Evolutionary conservation across 331 rosid species (phyloP), one percentile per base, ranked within the genome.

Genomic region (Telfairia occidentalis): DNA sequence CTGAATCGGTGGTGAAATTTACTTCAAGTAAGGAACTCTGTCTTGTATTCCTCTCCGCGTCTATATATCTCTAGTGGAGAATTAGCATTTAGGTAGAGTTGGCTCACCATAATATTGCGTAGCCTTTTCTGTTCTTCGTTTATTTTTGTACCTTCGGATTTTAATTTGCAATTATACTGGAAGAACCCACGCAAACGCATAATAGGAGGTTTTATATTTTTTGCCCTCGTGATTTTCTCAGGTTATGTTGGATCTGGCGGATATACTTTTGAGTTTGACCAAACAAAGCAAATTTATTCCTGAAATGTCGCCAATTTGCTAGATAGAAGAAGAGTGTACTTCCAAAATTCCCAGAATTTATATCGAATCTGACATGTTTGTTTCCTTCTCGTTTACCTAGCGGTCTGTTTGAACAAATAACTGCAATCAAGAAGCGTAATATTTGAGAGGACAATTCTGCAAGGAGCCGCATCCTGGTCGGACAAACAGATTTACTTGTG

Each of bases 391-490:
- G 34, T 65, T 65, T 65, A 19, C 13, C 4, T 29, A 30, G 40
- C 67, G 15, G 1, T 61, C 46, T 61, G 70, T 61, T 61, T 61
- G 69, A 60, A 60, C 67, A 60, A 60, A 30, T 60, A 60, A 58
- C 6, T 58, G 35, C 65, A 58, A 13, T 58, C 37, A 12, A 58
- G 26, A 28, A 7, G 37, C 65, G 11, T 24, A 58, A 26, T 58
- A 28, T 58, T 28, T 58, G 65, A 23, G 58, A 55, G 34, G 34
- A 24, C 7, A 23, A 55, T 55, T 55, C 61, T 55, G 61, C 61
- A 3, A 13, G 65, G 37, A 58, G 19, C 28, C 9, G n/a, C 65
- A 26, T 57, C 29, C 10, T 52, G 58, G 28, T 19, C 2, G 13
- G 28, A 2, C 48, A 54, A 30, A 54, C 30, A 23, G 34, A 24